Percentiles rank a stretch among this genome's conserved stretches.
Conservation (phyloP, 73 alveolate genomes). For the Paramecium sexaurelia region DNA sequence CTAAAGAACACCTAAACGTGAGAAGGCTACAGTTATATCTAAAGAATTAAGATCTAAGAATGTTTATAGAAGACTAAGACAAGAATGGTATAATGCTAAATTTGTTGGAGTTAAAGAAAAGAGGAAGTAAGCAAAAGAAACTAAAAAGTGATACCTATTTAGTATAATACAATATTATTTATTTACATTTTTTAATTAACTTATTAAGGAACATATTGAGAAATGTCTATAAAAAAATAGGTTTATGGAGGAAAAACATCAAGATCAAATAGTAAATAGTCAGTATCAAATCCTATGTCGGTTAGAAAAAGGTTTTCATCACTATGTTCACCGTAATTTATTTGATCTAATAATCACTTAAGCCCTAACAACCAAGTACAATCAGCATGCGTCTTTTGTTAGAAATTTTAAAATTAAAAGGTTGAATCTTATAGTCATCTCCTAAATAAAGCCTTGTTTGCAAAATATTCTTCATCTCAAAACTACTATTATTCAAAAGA, state of each 20-base stretch:
- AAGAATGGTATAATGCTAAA: slow-evolving; percentile 47
- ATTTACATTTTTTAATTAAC: background rate
- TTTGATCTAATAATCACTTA: background rate
- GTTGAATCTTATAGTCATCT: slow-evolving; percentile 23
- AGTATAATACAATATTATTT: background rate
- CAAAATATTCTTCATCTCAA: slow-evolving; percentile 65
- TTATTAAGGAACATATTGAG: background rate
- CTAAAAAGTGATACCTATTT: background rate
- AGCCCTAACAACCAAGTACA: slow-evolving; percentile 12
- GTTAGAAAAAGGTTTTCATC: slow-evolving; percentile 30
- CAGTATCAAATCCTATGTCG: background rate
- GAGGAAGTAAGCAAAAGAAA: background rate
- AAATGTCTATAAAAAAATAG: background rate
- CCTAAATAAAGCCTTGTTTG: slow-evolving; percentile 60
- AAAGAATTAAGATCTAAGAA: slow-evolving; percentile 32
- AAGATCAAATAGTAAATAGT: slow-evolving; percentile 44
- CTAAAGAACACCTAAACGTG: background rate
- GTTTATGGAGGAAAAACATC: background rate
- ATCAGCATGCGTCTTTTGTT: slow-evolving; percentile 40
- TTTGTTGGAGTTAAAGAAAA: slow-evolving; percentile 18
- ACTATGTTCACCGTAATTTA: background rate
- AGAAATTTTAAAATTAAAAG: background rate
- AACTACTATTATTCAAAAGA: slow-evolving; percentile 69
- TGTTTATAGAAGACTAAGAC: background rate
- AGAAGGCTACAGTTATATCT: background rate